These are phyloP conservation scores for Penicillium sp. DNA, from an alignment of 2,329 filamentous ascomycete species.

Conservation along the genomic window DNA sequence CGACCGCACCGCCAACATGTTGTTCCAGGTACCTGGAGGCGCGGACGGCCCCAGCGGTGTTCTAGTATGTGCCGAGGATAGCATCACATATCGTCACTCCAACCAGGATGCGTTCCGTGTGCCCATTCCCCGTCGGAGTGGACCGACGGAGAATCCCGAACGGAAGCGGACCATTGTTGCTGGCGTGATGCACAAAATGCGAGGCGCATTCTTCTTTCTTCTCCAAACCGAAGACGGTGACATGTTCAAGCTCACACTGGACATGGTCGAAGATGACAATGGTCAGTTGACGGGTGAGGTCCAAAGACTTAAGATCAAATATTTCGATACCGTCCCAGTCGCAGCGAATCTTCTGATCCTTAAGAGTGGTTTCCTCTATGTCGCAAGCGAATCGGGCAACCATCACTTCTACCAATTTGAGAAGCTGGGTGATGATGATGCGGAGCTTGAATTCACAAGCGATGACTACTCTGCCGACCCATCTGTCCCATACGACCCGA, in stretches of 20 bases:
- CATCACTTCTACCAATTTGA: constrained; percentile 96
- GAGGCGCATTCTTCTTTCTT: constrained; percentile 95
- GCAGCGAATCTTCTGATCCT: constrained; percentile 84
- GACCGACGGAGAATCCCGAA: constrained; percentile 84
- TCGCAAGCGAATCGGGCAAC: constrained; percentile 87
- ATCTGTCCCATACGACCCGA: constrained; percentile 64
- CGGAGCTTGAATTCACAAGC: constrained; percentile 79
- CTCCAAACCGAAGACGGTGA: constrained; percentile 97
- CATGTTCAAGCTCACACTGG: constrained; percentile 90
- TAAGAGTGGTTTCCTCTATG: constrained; percentile 92
- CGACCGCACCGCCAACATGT: constrained; percentile 77
- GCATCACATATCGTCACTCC: constrained; percentile 93
- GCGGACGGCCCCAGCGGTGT: constrained; percentile 92
- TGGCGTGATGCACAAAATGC: constrained; percentile 96
- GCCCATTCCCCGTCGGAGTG: constrained; percentile 78
- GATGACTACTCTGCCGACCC: constrained; percentile 76
- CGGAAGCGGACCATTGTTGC: constrained; percentile 81
- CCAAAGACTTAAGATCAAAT: constrained; percentile 81
- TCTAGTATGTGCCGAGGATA: constrained; percentile 89
- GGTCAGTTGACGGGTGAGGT: constrained; percentile 78
- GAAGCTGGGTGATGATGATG: constrained; percentile 90
- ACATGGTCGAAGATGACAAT: constrained; percentile 75
- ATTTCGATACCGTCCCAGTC: constrained; percentile 92
- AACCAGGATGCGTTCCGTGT: constrained; percentile 87
- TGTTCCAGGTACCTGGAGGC: constrained; percentile 94